Base-by-base conservation (phyloP, 139 green algal species). In the Chlorella vulgaris region DNA sequence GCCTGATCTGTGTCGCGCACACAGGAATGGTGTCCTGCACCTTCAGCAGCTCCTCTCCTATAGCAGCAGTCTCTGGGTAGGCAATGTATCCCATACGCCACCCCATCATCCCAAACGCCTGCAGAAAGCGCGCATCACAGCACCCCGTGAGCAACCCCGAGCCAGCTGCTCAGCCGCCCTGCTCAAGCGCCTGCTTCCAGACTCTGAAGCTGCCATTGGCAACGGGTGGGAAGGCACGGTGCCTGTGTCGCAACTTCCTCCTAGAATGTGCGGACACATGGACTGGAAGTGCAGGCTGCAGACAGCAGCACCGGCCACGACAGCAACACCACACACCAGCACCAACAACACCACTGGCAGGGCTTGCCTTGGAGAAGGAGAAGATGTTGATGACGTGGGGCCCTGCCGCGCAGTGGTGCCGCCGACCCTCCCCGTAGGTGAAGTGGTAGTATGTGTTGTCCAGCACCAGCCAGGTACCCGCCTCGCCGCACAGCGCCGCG, bases 381-480 rank as follows among this genome's bases (percentile, higher is more conserved):
- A 97, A 98, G 51, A 98, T 78, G 85, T 96, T 88, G 69, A 98
- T 78, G 33, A 98, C 83, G 81, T 98, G 87, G 1, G 85, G 82
- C 4, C 74, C 94, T 10, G 85, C 74, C 15, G 94, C 47, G 26
- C 86, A 93, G 62, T 83, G 51, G 80, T 97, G 94, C 62, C 83
- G 29, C 28, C 62, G 26, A 18, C 86, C 92, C 38, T 89, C 88
- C 13, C 69, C 69, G 10, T n/a, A 98, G 53, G 92, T 58, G 71
- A 98, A 98, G 86, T 98, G 82, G 82, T 98, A 94, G 77, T 98
- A 98, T 0, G 95, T 97, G 86, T 98, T 96, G 87, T 99, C 96
- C 38, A 99, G 63, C 6, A 99, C 79, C 7, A 99, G 91, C 96
- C 96, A 99, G 10, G 62, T 73, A 38, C 90, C 89, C 5, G 83